These are phyloP conservation scores for Veloboletus limbatus DNA, from an alignment of 1,284 basidiomycete species.

Conservation along the genomic window DNA sequence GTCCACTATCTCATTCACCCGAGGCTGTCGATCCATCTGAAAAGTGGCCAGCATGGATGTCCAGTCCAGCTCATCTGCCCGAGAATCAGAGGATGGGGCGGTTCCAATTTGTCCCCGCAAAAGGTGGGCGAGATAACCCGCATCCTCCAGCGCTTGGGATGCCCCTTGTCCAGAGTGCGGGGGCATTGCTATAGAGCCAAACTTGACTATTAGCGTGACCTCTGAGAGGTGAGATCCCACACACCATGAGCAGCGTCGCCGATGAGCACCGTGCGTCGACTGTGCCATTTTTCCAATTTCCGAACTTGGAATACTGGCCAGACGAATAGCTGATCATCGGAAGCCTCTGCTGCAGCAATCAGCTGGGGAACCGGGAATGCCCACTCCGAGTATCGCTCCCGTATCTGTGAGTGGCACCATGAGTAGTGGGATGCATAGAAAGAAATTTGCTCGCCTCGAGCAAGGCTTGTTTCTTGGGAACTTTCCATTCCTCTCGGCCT, in stretches of 20 bases:
- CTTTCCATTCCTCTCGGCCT: constrained; percentile 30
- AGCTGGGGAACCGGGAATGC: constrained; percentile 32
- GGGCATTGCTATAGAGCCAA: constrained; percentile 28
- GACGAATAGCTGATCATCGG: constrained; percentile 19
- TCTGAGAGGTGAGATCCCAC: neutral
- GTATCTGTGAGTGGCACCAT: constrained; percentile 18
- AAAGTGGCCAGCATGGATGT: constrained; percentile 22
- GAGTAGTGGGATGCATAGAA: neutral
- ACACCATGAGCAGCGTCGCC: constrained; percentile 35
- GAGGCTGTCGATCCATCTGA: constrained; percentile 24
- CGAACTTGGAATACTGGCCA: constrained; percentile 31
- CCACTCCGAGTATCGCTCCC: constrained; percentile 28
- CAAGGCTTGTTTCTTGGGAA: constrained; percentile 23
- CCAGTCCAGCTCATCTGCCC: constrained; percentile 12
- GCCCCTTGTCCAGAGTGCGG: constrained; percentile 36
- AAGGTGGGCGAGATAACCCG: constrained; percentile 32
- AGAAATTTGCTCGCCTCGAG: constrained; percentile 12
- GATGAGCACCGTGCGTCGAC: constrained; percentile 27
- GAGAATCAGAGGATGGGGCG: neutral
- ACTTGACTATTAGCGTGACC: neutral
- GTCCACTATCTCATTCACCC: constrained; percentile 29
- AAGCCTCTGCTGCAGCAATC: constrained; percentile 21
- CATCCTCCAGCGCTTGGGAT: constrained; percentile 34
- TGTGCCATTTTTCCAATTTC: constrained; percentile 28
- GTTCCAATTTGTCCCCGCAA: constrained; percentile 17